A percentile compares a stretch with the other conserved stretches of the same genome.
Conservation (phyloP, 306 rosid genomes). For the Inga leiocalycina region DNA sequence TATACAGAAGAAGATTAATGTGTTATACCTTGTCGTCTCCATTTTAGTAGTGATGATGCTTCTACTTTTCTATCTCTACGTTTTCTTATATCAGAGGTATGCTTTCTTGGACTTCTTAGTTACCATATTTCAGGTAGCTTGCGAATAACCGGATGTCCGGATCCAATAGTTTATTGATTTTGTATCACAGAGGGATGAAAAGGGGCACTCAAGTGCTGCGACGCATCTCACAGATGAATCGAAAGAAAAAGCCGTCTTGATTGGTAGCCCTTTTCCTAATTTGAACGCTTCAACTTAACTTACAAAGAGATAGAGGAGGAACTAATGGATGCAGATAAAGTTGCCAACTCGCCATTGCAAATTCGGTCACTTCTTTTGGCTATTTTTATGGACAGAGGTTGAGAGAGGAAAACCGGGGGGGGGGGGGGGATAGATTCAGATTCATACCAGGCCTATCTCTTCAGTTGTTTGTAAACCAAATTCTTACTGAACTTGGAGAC, state of each 20-base stretch:
- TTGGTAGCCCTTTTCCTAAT: constrained; percentile 9
- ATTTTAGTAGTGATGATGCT: constrained; percentile 55
- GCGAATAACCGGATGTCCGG: neutral
- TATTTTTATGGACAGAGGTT: neutral
- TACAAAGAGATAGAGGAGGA: neutral
- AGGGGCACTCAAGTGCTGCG: constrained; percentile 53
- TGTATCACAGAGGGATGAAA: constrained; percentile 63
- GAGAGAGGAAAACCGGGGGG: too few species aligned
- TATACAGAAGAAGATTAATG: constrained; percentile 59
- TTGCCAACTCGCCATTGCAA: neutral
- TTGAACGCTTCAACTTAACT: constrained; percentile 26
- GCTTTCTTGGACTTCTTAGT: constrained; percentile 8
- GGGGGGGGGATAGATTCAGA: neutral
- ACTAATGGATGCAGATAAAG: constrained; percentile 9
- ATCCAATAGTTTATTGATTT: constrained; percentile 23
- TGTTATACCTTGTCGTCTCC: constrained; percentile 56
- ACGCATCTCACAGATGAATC: constrained; percentile 54
- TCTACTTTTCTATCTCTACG: constrained; percentile 57
- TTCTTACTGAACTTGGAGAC: neutral
- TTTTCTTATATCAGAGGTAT: constrained; percentile 73
- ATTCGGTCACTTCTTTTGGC: constrained; percentile 28
- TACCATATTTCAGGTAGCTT: constrained; percentile 25
- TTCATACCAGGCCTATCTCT: neutral
- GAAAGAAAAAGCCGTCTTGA: constrained; percentile 74
- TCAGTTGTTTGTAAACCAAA: neutral